These are phyloP conservation scores for Yamadazyma dushanensis DNA, from an alignment of 1,139 yeast genomes.

Conservation along the genomic window DNA sequence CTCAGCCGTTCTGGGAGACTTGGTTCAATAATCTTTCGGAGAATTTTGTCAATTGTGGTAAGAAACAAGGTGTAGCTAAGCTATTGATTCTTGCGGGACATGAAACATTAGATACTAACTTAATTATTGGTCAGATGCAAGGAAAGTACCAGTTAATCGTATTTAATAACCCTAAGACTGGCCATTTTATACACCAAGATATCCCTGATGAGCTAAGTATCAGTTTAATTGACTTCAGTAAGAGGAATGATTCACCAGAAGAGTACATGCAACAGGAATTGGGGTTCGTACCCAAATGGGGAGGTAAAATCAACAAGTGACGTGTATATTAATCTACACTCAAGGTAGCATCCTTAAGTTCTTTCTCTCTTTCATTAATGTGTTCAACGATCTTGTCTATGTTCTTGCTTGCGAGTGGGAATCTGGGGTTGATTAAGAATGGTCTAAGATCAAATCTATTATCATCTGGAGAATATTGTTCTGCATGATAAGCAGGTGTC, in stretches of 20 bases:
- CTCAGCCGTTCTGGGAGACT: slow-evolving; percentile 69
- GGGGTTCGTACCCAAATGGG: slow-evolving; percentile 52
- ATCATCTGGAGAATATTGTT: slow-evolving; percentile 96
- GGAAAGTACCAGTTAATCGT: slow-evolving; percentile 89
- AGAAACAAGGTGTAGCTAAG: slow-evolving; percentile 49
- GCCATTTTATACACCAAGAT: slow-evolving; percentile 95
- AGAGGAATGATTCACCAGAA: slow-evolving; percentile 42
- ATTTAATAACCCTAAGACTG: slow-evolving; percentile 62
- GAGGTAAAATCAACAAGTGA: slow-evolving; percentile 38
- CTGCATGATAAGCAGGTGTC: slow-evolving; percentile 97
- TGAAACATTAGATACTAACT: slow-evolving; percentile 78
- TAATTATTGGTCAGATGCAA: slow-evolving; percentile 97
- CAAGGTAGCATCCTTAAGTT: slow-evolving; percentile 22
- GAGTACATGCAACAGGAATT: slow-evolving; percentile 39
- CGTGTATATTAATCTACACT: slow-evolving; percentile 27
- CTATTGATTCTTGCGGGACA: slow-evolving; percentile 84
- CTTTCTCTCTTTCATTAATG: slow-evolving; percentile 41
- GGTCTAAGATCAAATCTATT: slow-evolving; percentile 95
- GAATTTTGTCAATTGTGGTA: slow-evolving; percentile 48
- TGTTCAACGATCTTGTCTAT: slow-evolving; percentile 72
- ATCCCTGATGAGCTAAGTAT: slow-evolving; percentile 66
- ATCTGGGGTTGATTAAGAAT: slow-evolving; percentile 86
- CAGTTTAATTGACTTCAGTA: slow-evolving; percentile 50
- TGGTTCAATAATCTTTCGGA: slow-evolving; percentile 82
- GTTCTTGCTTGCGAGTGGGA: slow-evolving; percentile 85